These are phyloP conservation scores for Cupressus sempervirens DNA, from an alignment of 75 land plant species.

Conservation along the genomic window DNA sequence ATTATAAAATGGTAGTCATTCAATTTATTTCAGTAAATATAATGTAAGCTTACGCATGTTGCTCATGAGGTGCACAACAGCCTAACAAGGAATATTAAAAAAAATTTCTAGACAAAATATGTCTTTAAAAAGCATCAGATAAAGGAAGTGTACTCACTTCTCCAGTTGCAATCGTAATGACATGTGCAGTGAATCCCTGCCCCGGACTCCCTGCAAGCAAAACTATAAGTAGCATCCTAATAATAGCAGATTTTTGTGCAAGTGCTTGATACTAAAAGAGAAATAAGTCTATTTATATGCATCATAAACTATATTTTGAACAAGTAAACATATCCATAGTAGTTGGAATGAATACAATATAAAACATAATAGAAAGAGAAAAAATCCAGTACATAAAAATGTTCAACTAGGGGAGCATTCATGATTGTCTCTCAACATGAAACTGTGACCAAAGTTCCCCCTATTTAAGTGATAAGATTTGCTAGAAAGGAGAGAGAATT, in stretches of 20 bases:
- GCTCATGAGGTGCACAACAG: not conserved
- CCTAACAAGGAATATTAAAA: not conserved
- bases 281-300: not conserved
- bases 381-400: not conserved
- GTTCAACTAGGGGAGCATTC: not conserved
- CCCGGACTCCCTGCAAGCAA: slow-evolving; percentile 55
- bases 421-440: not conserved
- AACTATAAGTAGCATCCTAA: not conserved
- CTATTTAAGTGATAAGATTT: not conserved
- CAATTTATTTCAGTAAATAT: not conserved
- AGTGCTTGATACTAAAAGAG: not conserved
- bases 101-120: not conserved
- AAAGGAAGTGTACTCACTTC: slow-evolving; percentile 37
- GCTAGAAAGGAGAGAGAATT: not conserved
- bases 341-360: not conserved
- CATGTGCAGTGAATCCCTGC: slow-evolving; percentile 72
- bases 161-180: slow-evolving; percentile 55
- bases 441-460: not conserved
- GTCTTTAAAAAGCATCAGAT: not conserved
- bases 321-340: not conserved
- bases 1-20: not conserved
- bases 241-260: not conserved
- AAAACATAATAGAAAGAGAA: not conserved
- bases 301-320: not conserved
- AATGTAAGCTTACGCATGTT: not conserved